Base-by-base conservation (phyloP, 306 rosid species). In the Rosa persica region DNA sequence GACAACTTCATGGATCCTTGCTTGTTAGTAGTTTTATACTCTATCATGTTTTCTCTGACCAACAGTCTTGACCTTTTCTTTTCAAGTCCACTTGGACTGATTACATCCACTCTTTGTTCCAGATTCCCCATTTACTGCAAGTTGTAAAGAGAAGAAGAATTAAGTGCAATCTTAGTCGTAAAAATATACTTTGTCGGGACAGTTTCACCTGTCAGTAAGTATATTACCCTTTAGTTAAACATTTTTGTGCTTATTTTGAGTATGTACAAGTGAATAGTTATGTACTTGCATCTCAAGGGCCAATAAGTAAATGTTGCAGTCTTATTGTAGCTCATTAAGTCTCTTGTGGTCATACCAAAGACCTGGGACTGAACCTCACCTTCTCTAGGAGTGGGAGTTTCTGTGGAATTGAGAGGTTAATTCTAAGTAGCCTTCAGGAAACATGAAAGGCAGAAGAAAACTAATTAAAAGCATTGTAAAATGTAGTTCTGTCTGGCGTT, bases 101-200 rank as follows among this genome's bases (percentile, higher is more conserved):
- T 36, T 64, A 52, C 81, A 73, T 25, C 70, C 74, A 67, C 76
- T 42, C 81, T 70, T 82, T 75, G 79, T 86, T 70, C 49, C 89
- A 94, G 97, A 88, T 94, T 88, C 97, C 93, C 43, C 96, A 92
- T 88, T 86, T 94, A 80, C 93, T 94, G 83, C 97, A 92, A 84
- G 92, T 89, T 79, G 90, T 94, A 52, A 94, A 90, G 87, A 88
- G 98, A 88, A 92, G 98, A 83, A 84, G 86, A 75, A 61, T 86
- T 67, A 90, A 83, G 83, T 86, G 71, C 89, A 88, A 49, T 68
- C 97, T 94, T 60, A 89, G 98, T 79, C 91, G 98, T 52, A 94
- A 86, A 85, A 94, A 94, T 83, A 87, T 94, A 77, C 84, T 94
- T 54, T 87, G 86, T 90, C 91, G 98, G 81, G 98, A 94, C 88